These are phyloP conservation scores for Diaporthe citri DNA, from an alignment of 2,329 filamentous ascomycete species.

Conservation along the genomic window DNA sequence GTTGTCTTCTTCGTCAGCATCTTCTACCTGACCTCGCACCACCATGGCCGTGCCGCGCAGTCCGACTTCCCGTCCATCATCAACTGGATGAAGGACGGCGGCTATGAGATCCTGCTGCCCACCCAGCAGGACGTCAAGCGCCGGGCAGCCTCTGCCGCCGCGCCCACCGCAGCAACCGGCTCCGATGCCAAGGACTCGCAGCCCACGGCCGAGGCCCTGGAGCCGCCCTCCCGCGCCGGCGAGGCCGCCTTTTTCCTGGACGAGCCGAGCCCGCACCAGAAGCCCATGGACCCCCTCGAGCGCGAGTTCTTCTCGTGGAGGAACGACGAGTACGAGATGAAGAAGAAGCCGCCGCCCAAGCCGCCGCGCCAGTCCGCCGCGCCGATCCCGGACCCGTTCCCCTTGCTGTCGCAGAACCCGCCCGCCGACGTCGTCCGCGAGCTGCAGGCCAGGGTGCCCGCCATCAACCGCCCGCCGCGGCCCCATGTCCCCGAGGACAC, in stretches of 20 bases:
- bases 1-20: slow-evolving; percentile 37
- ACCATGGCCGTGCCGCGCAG: slow-evolving; percentile 6
- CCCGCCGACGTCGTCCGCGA: slow-evolving; percentile 42
- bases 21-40: slow-evolving; percentile 37
- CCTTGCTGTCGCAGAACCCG: slow-evolving; percentile 49
- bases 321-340: slow-evolving; percentile 36
- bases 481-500: slow-evolving; percentile 52
- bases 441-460: slow-evolving; percentile 42
- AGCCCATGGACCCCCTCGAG: slow-evolving; percentile 39
- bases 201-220: slow-evolving; percentile 10
- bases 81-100: slow-evolving; percentile 39
- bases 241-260: slow-evolving; percentile 21
- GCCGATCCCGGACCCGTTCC: slow-evolving; percentile 55
- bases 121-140: slow-evolving; percentile 37
- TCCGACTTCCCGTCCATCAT: slow-evolving; percentile 37
- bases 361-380: slow-evolving; percentile 45
- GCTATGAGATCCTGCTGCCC: slow-evolving; percentile 39
- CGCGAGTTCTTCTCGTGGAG: slow-evolving; percentile 38
- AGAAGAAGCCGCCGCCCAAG: slow-evolving; percentile 50
- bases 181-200: slow-evolving; percentile 12
- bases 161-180: background rate
- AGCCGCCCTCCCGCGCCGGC: background rate
- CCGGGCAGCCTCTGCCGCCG: slow-evolving; percentile 4
- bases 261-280: slow-evolving; percentile 37
- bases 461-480: slow-evolving; percentile 50